These are phyloP conservation scores for Tubosaeta sp. DNA, from an alignment of 768 basidiomycete genomes.

Conservation along the genomic window DNA sequence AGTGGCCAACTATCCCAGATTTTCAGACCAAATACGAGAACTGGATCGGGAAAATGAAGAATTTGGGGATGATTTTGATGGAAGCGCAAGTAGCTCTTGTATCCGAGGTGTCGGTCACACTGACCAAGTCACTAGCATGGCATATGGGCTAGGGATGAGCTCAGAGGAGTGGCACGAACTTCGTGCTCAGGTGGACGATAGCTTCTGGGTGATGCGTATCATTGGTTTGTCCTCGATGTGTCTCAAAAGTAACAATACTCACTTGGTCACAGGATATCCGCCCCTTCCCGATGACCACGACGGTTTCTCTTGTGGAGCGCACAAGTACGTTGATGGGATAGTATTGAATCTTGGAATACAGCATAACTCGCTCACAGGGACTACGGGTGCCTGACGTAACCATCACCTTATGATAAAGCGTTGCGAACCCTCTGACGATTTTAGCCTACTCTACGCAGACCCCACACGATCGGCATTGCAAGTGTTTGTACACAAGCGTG, in stretches of 20 bases:
- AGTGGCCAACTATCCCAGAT: slow-evolving; percentile 62
- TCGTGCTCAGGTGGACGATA: slow-evolving; percentile 68
- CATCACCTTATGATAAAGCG: not conserved
- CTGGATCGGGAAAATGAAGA: slow-evolving; percentile 87
- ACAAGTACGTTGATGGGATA: slow-evolving; percentile 51
- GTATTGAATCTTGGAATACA: not conserved
- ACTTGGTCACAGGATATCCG: slow-evolving; percentile 62
- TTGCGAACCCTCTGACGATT: slow-evolving; percentile 5
- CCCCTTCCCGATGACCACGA: slow-evolving; percentile 75
- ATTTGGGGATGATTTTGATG: slow-evolving; percentile 77
- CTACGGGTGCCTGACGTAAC: slow-evolving; percentile 87
- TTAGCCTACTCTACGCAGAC: slow-evolving; percentile 85
- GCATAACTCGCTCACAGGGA: slow-evolving; percentile 46
- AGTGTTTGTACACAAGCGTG: slow-evolving; percentile 59
- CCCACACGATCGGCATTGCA: slow-evolving; percentile 77
- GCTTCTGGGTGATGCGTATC: slow-evolving; percentile 86
- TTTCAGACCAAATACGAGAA: slow-evolving; percentile 63
- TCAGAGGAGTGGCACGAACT: slow-evolving; percentile 66
- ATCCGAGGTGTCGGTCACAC: not conserved
- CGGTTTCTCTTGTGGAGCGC: slow-evolving; percentile 86
- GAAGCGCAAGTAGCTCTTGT: slow-evolving; percentile 56
- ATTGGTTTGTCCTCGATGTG: slow-evolving; percentile 48
- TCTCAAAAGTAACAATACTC: not conserved
- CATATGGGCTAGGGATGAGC: slow-evolving; percentile 71
- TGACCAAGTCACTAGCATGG: slow-evolving; percentile 54